Evolutionary conservation across 2,329 filamentous ascomycete species (phyloP), one percentile per base, ranked within the genome.

Genomic region (Exophiala mesophila): DNA sequence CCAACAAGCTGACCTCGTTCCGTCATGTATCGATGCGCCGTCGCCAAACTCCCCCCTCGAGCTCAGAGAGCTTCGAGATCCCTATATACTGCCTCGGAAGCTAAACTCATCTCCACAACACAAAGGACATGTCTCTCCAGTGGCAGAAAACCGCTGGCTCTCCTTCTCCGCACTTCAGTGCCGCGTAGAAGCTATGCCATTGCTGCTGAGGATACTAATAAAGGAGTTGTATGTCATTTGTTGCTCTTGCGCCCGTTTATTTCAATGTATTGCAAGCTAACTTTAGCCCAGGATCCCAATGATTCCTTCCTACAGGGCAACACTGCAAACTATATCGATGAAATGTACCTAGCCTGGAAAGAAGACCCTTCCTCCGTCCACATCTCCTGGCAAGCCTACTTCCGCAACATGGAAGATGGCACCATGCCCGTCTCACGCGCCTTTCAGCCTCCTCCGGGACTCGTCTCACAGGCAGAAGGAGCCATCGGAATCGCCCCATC

Each of bases 331-430:
- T 98, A 98, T 72, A 88, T 98, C 64, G 92, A 98, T 68, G 92
- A 96, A 74, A 98, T 98, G 92, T 98, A 98, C 70, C 74, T 96
- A 73, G 82, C 89, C 64, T 98, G 92, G 92, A 95, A 90, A 71
- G 76, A 85, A 53, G 88, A 98, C 59, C 89, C 92, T 39, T 78
- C 81, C 59, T 95, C 87, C 63, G 92, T 98, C 46, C 92, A 98
- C 69, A 77, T 95, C 59, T 98, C 92, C 65, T 98, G 92, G 92
- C 90, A 95, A 72, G 83, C 94, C 63, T 98, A 98, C 78, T 98
- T 98, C 78, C 87, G 83, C 72, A 98, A 98, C 72, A 96, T 98
- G 85, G 92, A 98, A 74, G 85, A 81, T 55, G 92, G 92, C 65
- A 86, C 92, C 61, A 97, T 98, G 88, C 90, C 90, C 63, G 88